Evolutionary conservation across 2,329 filamentous ascomycete genomes (phyloP), one percentile per base, ranked within the genome.

Genomic region (Venturia aucupariae): DNA sequence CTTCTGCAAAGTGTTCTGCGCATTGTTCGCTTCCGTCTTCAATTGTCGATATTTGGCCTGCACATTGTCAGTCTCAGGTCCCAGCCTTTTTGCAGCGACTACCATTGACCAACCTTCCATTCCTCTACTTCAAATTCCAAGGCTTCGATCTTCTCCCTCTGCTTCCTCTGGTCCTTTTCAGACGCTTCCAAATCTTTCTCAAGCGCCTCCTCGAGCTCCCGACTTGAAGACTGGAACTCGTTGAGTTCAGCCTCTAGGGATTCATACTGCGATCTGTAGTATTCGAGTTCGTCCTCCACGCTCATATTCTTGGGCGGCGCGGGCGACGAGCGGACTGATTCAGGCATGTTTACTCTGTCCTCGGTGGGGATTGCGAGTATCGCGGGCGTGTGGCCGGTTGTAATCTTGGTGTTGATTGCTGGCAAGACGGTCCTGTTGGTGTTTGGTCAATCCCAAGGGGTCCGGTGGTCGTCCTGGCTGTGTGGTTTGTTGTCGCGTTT

Each of bases 211-310:
- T 99, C 94, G 38, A 99, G 83, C 75, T 97, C 94, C 75, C 91
- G 90, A 76, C 92, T 97, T 64, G 92, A 96, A 65, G 90, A 84
- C 73, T 96, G 90, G 75, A 99, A 99, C 72, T 99, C 94, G 67
- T 90, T 85, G 67, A 99, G 85, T 76, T 99, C 94, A 63, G 86
- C 82, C 77, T 97, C 94, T 44, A 99, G 84, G 74, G 91, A 86
- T 77, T 95, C 92, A 79, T 97, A 97, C 75, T 97, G 93, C 63
- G 86, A 79, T 81, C 99, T 99, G 84, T 97, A 99, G 84, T 94
- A 97, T 65, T 88, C 84, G 62, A 99, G 82, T 67, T 92, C 89
- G 72, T 94, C 90, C 72, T 92, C 87, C 68, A 78, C 69, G 61
- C 71, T 71, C n/a, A 54, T n/a, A 13, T 39, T 41, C 60, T 62